Conservation (phyloP, 495 filamentous ascomycete genomes). For the Evansstolkia leycettana region DNA sequence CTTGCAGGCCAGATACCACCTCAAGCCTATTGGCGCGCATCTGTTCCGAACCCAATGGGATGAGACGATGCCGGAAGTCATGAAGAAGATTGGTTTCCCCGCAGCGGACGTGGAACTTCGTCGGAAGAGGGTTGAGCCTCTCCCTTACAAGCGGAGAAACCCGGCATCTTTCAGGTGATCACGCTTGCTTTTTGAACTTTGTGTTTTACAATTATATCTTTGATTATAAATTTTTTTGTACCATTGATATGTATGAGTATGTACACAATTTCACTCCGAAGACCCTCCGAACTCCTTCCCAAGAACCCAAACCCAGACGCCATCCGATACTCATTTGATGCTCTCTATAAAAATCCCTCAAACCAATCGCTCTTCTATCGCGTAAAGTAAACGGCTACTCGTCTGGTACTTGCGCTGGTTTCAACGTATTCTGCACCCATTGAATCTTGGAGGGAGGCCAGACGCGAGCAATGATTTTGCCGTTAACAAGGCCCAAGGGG, state of each 20-base stretch:
- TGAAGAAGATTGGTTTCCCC: slow-evolving; percentile 62
- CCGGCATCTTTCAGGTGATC: slow-evolving; percentile 30
- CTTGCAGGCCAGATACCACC: slow-evolving; percentile 52
- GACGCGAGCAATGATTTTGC: slow-evolving; percentile 66
- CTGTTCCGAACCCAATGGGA: slow-evolving; percentile 90
- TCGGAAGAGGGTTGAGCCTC: slow-evolving; percentile 51
- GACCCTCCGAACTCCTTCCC: slow-evolving; percentile 7
- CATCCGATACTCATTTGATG: slow-evolving; percentile 15
- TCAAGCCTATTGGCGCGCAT: slow-evolving; percentile 67
- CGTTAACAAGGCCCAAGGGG: slow-evolving; percentile 70
- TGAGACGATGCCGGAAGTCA: slow-evolving; percentile 69
- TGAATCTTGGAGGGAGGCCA: slow-evolving; percentile 38
- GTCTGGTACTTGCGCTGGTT: slow-evolving; percentile 21
- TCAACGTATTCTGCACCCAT: slow-evolving; percentile 40
- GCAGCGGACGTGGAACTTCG: slow-evolving; percentile 77
- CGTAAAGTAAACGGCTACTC: not conserved
- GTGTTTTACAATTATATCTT: slow-evolving; percentile 7
- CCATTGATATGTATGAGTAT: slow-evolving; percentile 39
- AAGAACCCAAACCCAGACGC: slow-evolving; percentile 13
- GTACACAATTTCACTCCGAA: slow-evolving; percentile 16
- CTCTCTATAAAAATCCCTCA: slow-evolving; percentile 1
- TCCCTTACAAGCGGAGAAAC: slow-evolving; percentile 43
- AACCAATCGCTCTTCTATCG: not conserved
- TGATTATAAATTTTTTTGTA: slow-evolving; percentile 18
- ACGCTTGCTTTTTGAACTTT: not conserved